phyloP scores from a whole-genome alignment of 2,329 filamentous ascomycete species.

The Talaromyces funiculosus region DNA sequence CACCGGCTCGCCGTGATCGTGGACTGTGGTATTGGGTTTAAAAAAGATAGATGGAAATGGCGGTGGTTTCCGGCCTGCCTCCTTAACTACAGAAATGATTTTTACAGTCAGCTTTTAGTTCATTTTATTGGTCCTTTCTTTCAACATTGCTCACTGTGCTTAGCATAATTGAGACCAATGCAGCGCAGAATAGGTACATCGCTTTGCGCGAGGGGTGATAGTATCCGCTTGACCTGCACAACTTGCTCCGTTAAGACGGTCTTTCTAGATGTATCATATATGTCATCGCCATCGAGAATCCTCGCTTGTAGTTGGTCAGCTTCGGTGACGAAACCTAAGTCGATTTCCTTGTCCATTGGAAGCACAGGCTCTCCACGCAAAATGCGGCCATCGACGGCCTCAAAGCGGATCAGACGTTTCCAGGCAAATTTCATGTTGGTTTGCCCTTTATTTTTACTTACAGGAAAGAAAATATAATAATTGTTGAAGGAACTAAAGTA shows the following conservation, averaged over 20 bases:
- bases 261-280: slow-evolving; percentile 43
- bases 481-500: no score
- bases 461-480: no score
- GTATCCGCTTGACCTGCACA: slow-evolving; percentile 49
- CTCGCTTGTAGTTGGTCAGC: slow-evolving; percentile 48
- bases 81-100: slow-evolving; percentile 40
- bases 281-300: slow-evolving; percentile 47
- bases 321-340: slow-evolving; percentile 46
- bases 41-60: slow-evolving; percentile 64
- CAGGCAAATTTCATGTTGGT: neutral
- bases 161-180: slow-evolving; percentile 56
- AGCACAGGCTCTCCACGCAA: slow-evolving; percentile 50
- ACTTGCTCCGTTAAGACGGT: slow-evolving; percentile 51
- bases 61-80: slow-evolving; percentile 47
- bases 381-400: slow-evolving; percentile 22
- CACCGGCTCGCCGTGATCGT: slow-evolving; percentile 56
- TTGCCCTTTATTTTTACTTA: neutral
- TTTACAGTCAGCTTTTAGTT: neutral
- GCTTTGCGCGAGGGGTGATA: slow-evolving; percentile 47
- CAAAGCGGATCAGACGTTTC: slow-evolving; percentile 5
- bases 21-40: slow-evolving; percentile 59
- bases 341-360: slow-evolving; percentile 29
- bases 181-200: slow-evolving; percentile 55
- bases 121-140: neutral
- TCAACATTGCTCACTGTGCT: slow-evolving; percentile 40